A percentile compares a stretch with the other conserved stretches of the same genome.
Conservation (phyloP, 768 basidiomycete species). For the Pilatotrama ljubarskyi region DNA sequence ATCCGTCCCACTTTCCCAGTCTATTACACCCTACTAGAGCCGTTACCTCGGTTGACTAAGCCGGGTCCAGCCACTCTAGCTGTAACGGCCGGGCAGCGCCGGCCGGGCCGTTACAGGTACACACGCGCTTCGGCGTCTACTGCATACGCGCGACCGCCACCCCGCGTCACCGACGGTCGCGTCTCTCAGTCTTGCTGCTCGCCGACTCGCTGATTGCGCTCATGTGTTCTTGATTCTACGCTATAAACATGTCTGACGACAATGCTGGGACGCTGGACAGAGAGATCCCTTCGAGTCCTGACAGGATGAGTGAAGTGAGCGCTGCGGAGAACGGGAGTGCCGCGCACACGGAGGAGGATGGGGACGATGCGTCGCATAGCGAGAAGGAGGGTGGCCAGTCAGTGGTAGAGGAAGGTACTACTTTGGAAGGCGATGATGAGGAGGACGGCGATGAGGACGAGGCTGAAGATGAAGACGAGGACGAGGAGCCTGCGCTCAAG, state of each 20-base stretch:
- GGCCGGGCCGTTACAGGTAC: too few species aligned
- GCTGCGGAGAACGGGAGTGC: conserved; percentile 23
- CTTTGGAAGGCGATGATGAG: conserved; percentile 20
- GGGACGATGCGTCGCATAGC: conserved; percentile 38
- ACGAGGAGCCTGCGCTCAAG: conserved; percentile 90
- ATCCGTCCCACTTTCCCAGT: too few species aligned
- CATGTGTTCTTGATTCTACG: neutral
- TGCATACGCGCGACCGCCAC: neutral
- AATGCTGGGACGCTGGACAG: neutral
- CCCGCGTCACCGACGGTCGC: conserved; percentile 6
- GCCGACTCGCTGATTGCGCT: neutral
- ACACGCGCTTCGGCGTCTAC: neutral
- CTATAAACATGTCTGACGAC: conserved; percentile 2
- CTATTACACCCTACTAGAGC: too few species aligned
- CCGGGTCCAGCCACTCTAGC: too few species aligned
- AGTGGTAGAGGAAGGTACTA: too few species aligned
- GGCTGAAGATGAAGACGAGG: conserved; percentile 69
- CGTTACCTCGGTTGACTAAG: too few species aligned
- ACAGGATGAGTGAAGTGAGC: conserved; percentile 17
- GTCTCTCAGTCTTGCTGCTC: neutral
- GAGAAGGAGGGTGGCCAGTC: neutral
- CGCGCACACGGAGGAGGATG: conserved; percentile 28
- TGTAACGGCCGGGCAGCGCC: too few species aligned
- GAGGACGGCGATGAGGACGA: conserved; percentile 53
- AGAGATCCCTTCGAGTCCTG: conserved; percentile 17